A percentile compares a stretch with the other conserved stretches of the same genome.
Conservation (phyloP, 305 asterid genomes). For the Ilex paraguariensis region DNA sequence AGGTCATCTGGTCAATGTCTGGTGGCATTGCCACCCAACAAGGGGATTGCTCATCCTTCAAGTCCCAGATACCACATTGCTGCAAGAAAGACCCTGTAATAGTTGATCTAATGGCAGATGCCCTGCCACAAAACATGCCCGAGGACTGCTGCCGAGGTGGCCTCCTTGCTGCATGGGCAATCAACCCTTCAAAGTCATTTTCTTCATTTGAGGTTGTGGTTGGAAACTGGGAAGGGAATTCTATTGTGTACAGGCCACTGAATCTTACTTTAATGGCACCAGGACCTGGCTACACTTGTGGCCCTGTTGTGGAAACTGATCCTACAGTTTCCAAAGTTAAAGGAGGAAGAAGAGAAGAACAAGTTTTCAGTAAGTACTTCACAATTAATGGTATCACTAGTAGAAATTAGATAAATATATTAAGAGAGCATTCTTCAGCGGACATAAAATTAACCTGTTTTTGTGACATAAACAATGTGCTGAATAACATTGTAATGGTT, state of each 20-base stretch:
- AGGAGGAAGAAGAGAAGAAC: conserved; percentile 58
- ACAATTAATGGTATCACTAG: neutral
- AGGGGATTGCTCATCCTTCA: conserved; percentile 57
- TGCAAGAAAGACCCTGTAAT: conserved; percentile 46
- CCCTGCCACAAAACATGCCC: conserved; percentile 27
- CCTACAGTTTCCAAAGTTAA: conserved; percentile 48
- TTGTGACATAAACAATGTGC: neutral
- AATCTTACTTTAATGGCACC: conserved; percentile 56
- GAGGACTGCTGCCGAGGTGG: conserved; percentile 63
- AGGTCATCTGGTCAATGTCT: conserved; percentile 57
- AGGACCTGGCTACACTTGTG: conserved; percentile 64
- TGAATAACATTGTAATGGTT: neutral
- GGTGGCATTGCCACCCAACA: conserved; percentile 54
- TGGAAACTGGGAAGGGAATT: conserved; percentile 46
- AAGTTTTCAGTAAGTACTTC: conserved; percentile 52
- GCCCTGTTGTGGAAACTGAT: conserved; percentile 30
- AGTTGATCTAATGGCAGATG: conserved; percentile 38
- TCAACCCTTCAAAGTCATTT: conserved; percentile 35
- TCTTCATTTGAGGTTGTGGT: conserved; percentile 50
- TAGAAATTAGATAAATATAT: neutral
- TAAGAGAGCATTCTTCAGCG: neutral
- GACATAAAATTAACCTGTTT: neutral
- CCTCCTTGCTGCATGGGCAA: conserved; percentile 40
- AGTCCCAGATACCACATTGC: conserved; percentile 44
- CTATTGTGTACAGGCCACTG: conserved; percentile 29